Conservation (phyloP, 2,329 filamentous ascomycete species). For the Xylariaceae sp. region DNA sequence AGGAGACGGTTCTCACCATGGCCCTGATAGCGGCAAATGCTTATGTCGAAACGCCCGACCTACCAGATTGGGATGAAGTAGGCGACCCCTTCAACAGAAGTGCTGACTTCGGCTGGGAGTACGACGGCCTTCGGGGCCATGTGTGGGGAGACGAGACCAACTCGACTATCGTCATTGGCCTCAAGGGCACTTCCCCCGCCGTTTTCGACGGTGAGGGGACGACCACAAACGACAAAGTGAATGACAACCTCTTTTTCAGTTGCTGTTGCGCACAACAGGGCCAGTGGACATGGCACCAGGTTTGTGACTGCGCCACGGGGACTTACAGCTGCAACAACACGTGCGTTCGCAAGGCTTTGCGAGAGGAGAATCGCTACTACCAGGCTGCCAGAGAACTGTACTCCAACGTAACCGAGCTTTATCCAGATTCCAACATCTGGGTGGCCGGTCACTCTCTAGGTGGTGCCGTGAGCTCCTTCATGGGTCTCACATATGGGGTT, state of each 20-base stretch:
- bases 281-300: constrained; percentile 82
- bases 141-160: constrained; percentile 86
- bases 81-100: constrained; percentile 78
- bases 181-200: constrained; percentile 87
- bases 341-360: constrained; percentile 72
- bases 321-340: constrained; percentile 91
- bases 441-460: constrained; percentile 89
- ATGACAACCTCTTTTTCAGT: constrained; percentile 97
- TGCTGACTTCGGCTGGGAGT: constrained; percentile 87
- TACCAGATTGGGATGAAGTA: constrained; percentile 80
- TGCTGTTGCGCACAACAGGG: constrained; percentile 96
- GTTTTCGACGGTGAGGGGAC: constrained; percentile 97
- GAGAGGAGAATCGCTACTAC: constrained; percentile 86
- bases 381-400: constrained; percentile 84
- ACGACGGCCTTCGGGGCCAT: constrained; percentile 84
- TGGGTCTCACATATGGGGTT: constrained; percentile 86
- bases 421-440: constrained; percentile 83
- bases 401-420: constrained; percentile 84
- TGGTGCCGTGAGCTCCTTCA: constrained; percentile 80
- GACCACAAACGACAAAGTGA: constrained; percentile 94
- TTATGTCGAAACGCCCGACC: constrained; percentile 70
- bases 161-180: constrained; percentile 80
- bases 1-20: constrained; percentile 75
- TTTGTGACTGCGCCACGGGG: constrained; percentile 85
- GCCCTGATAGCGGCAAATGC: constrained; percentile 87